These are phyloP conservation scores for Echria macrotheca DNA, from an alignment of 495 filamentous ascomycete species.

Conservation along the genomic window DNA sequence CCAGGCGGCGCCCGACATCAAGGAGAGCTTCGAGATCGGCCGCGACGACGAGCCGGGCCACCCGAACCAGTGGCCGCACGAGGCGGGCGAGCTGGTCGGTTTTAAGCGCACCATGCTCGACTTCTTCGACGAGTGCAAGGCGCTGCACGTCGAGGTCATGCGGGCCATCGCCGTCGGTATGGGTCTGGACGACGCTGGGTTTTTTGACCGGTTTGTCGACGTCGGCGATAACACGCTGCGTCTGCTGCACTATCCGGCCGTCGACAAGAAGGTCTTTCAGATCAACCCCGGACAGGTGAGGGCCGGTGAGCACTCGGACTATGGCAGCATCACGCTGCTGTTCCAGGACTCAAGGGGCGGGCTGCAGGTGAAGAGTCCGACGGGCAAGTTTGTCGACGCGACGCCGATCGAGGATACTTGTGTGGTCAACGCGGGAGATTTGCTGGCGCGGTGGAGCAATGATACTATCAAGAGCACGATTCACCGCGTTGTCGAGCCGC, in stretches of 20 bases:
- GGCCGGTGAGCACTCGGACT: conserved; percentile 84
- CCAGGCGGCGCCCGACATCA: conserved; percentile 63
- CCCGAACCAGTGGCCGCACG: conserved; percentile 78
- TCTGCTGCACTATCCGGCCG: conserved; percentile 82
- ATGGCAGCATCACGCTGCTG: conserved; percentile 79
- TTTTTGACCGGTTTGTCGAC: conserved; percentile 72
- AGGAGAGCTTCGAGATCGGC: conserved; percentile 82
- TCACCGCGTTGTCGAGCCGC: conserved; percentile 87
- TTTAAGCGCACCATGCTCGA: conserved; percentile 69
- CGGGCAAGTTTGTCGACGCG: conserved; percentile 74
- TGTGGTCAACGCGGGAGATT: conserved; percentile 87
- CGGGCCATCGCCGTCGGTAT: conserved; percentile 81
- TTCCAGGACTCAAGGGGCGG: conserved; percentile 86
- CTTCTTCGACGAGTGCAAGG: conserved; percentile 70
- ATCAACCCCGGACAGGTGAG: conserved; percentile 69
- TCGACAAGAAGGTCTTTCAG: conserved; percentile 60
- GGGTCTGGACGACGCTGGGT: conserved; percentile 61
- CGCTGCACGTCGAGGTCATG: conserved; percentile 76
- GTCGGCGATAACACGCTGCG: conserved; percentile 79
- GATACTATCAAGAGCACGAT: conserved; percentile 82
- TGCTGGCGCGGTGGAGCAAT: conserved; percentile 87
- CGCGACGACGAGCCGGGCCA: conserved; percentile 59
- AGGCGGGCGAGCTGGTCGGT: conserved; percentile 51
- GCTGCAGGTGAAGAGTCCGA: conserved; percentile 74
- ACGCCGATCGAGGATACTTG: conserved; percentile 77